Conservation (phyloP, 371 early-diverging fungal genomes). For the Mucor irregularis region DNA sequence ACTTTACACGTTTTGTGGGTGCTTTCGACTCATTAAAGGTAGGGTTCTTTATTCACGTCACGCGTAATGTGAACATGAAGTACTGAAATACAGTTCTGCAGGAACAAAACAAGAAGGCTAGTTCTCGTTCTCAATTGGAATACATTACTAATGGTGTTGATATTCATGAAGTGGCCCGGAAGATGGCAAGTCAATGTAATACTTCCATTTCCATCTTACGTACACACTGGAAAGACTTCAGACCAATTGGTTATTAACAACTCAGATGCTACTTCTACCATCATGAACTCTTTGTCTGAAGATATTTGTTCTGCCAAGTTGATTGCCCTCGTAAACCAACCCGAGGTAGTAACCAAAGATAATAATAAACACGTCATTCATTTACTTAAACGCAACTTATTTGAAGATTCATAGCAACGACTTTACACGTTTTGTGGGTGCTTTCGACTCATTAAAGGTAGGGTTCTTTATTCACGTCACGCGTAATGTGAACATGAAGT, state of each 20-base stretch:
- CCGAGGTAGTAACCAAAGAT: conserved; percentile 30
- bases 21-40: conserved; percentile 40
- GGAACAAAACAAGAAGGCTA: conserved; percentile 30
- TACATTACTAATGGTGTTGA: conserved; percentile 42
- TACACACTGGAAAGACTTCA: conserved; percentile 5
- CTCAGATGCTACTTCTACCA: conserved; percentile 29
- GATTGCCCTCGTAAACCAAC: conserved; percentile 48
- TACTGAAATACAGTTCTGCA: conserved; percentile 7
- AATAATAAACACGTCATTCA: neutral
- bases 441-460: conserved; percentile 41
- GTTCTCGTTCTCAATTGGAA: conserved; percentile 33
- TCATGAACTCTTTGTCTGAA: conserved; percentile 29
- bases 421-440: conserved; percentile 29
- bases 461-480: neutral
- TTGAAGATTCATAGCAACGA: conserved; percentile 42
- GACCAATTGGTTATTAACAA: conserved; percentile 38
- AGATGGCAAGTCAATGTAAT: conserved; percentile 34
- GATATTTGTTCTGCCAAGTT: conserved; percentile 43
- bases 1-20: conserved; percentile 31
- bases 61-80: neutral
- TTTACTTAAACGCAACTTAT: neutral
- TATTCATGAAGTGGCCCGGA: conserved; percentile 29
- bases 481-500: neutral
- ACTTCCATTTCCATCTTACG: conserved; percentile 29
- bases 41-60: neutral